These are phyloP conservation scores for Nadsonia starkeyi-henricii DNA, from an alignment of 1,139 yeast species.

Conservation along the genomic window DNA sequence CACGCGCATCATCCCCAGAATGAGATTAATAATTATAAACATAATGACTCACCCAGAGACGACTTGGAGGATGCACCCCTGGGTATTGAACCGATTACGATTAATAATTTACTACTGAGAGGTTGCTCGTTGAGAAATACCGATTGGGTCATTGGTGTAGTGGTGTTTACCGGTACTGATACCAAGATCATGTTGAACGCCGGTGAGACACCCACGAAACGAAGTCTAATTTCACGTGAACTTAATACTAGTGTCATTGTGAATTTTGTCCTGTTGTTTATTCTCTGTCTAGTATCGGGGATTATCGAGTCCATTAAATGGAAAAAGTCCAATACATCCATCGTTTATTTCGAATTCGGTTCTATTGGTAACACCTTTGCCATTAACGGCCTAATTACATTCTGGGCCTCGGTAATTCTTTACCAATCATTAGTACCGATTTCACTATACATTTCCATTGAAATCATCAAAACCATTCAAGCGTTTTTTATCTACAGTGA, in stretches of 20 bases:
- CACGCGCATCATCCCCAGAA: slow-evolving; percentile 16
- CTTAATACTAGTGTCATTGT: slow-evolving; percentile 69
- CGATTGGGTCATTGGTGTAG: slow-evolving; percentile 88
- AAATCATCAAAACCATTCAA: slow-evolving; percentile 82
- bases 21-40: slow-evolving; percentile 4
- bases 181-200: slow-evolving; percentile 88
- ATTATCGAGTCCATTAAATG: slow-evolving; percentile 70
- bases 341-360: slow-evolving; percentile 59
- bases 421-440: slow-evolving; percentile 88
- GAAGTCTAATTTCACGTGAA: slow-evolving; percentile 70
- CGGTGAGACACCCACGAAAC: slow-evolving; percentile 84
- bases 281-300: slow-evolving; percentile 74
- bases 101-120: slow-evolving; percentile 69
- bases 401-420: slow-evolving; percentile 77
- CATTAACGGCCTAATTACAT: slow-evolving; percentile 67
- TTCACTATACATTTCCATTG: slow-evolving; percentile 82
- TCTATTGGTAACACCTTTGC: slow-evolving; percentile 51
- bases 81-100: slow-evolving; percentile 49
- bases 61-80: not conserved
- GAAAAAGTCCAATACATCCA: slow-evolving; percentile 36
- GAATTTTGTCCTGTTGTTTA: slow-evolving; percentile 61
- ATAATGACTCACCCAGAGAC: slow-evolving; percentile 9
- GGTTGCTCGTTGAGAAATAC: slow-evolving; percentile 87
- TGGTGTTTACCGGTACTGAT: slow-evolving; percentile 81
- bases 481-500: slow-evolving; percentile 85